Evolutionary conservation across 208 protist genomes (phyloP), one percentile per base, ranked within the genome.

Genomic region (Trypanosoma caninum): DNA sequence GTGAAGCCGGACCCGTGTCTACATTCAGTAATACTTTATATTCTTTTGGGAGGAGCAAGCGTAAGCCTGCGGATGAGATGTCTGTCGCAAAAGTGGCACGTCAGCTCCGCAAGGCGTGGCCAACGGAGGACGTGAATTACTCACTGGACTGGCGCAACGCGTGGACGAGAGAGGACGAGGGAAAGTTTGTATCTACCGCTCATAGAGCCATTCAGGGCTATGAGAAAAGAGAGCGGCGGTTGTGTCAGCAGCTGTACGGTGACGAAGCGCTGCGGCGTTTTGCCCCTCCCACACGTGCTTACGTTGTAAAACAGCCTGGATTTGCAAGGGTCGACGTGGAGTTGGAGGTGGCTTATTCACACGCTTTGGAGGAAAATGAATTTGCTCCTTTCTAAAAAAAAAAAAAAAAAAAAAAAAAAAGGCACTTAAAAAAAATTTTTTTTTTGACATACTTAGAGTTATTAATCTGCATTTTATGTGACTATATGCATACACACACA

Each of bases 121-220:
- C 59, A 48, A 30, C 22, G 16, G 27, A 2, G 0, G 59, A 65
- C 37, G 13, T 48, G 23, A 25, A 9, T 3, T 65, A 65, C 47
- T 1, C 7, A 30, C 16, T 65, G 25, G 51, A 68, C 27, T 68
- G 61, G 61, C 18, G 41, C 4, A 31, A n/a, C 31, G 37, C 4
- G 5, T 68, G 61, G 61, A 42, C 41, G 2, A 11, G 3, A 23
- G 14, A 38, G n/a, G 23, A 68, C n/a, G 61, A 68, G 41, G 18
- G 33, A 34, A 10, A 35, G 22, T 60, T 60, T 20, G 45, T 68
- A 22, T 23, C n/a, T n/a, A 20, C 10, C 27, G 25, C 25, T 31
- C 20, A 59, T 25, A 2, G 16, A 27, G 28, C 8, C n/a, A 53
- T 53, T 37, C 9, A 40, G 34, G 11, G 28, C 4, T 47, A 48